Conservation (phyloP, 2,329 filamentous ascomycete genomes). For the Colletotrichum phormii region DNA sequence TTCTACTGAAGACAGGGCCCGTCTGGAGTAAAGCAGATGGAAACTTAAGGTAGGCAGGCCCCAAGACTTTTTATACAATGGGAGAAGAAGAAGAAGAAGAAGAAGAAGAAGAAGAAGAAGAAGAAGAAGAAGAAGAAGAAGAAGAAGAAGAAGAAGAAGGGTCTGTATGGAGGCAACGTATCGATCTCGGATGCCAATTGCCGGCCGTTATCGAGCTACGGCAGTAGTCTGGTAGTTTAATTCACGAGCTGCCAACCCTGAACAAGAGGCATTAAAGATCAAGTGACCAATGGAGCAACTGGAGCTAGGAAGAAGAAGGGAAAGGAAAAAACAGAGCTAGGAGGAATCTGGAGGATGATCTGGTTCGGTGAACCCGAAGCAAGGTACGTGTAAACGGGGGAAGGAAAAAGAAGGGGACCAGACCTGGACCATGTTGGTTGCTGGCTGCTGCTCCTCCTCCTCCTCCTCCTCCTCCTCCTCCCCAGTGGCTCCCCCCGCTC, state of each 20-base stretch:
- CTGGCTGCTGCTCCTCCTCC: background rate
- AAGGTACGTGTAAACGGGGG: background rate
- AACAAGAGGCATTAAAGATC: background rate
- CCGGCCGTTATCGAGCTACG: slow-evolving; percentile 1
- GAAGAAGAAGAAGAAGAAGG: background rate
- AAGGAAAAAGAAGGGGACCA: background rate
- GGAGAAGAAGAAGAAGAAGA: too few relatives aligned
- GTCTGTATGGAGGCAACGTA: background rate
- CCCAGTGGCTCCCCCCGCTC: background rate
- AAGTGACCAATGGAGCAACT: slow-evolving; percentile 5
- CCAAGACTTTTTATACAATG: slow-evolving; percentile 28
- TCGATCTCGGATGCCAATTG: slow-evolving; percentile 15
- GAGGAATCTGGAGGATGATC: background rate
- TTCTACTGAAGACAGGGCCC: background rate
- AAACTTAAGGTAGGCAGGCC: background rate
- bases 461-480: background rate
- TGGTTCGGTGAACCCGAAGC: slow-evolving; percentile 8
- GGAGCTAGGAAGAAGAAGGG: background rate
- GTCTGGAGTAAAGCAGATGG: background rate
- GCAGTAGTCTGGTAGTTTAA: background rate
- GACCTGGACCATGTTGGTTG: background rate
- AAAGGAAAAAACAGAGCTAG: background rate
- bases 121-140: too few relatives aligned
- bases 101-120: too few relatives aligned
- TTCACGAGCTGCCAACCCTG: background rate